phyloP scores from a whole-genome alignment of 306 rosid genomes.

The Nissolia schottii region DNA sequence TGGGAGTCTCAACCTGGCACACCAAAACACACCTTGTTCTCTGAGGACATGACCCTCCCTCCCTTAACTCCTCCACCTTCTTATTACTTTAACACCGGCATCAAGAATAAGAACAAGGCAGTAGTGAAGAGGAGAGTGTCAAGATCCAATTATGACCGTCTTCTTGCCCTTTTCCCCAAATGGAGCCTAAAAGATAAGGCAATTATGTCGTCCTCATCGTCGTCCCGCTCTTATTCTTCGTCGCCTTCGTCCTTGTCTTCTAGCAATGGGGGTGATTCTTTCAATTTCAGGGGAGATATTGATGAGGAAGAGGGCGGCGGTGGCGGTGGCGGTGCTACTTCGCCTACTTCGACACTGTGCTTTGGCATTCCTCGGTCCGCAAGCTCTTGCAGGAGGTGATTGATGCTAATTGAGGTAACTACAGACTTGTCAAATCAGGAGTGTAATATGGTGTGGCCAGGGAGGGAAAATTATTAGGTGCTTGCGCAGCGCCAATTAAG shows the following conservation, averaged over 20 bases:
- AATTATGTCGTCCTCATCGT: not conserved
- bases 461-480: no score
- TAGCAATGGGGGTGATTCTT: not conserved
- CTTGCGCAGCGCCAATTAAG: no score
- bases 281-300: slow-evolving; percentile 34
- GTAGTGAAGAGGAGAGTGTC: slow-evolving; percentile 25
- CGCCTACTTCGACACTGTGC: slow-evolving; percentile 55
- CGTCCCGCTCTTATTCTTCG: not conserved
- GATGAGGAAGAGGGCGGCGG: slow-evolving; percentile 28
- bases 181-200: slow-evolving; percentile 35
- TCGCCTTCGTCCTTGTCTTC: not conserved
- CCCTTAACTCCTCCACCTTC: slow-evolving; percentile 97
- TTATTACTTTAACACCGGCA: slow-evolving; percentile 15
- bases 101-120: slow-evolving; percentile 8
- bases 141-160: slow-evolving; percentile 38
- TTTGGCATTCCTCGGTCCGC: slow-evolving; percentile 38
- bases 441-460: not conserved
- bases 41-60: slow-evolving; percentile 46
- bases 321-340: not conserved
- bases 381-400: not conserved
- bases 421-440: no score
- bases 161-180: slow-evolving; percentile 40
- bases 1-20: slow-evolving; percentile 98
- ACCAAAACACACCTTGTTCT: slow-evolving; percentile 50
- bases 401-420: not conserved